phyloP scores from a whole-genome alignment of 257 asterid species.

The Penstemon barbatus region DNA sequence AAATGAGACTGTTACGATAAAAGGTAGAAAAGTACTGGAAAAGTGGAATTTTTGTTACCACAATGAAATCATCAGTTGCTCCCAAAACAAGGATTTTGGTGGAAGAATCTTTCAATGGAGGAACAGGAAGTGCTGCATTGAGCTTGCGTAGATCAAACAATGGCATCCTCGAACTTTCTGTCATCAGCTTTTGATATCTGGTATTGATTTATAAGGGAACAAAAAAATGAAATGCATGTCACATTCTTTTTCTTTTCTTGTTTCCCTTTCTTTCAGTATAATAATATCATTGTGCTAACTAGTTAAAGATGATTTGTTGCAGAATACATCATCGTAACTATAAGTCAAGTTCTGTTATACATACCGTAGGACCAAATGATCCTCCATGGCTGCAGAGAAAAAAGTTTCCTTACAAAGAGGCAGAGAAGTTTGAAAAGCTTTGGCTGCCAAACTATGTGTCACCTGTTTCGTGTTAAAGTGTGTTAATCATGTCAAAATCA shows the following conservation, averaged over 20 bases:
- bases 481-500: constrained; percentile 15
- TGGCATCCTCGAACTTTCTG: constrained; percentile 87
- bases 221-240: constrained; percentile 5
- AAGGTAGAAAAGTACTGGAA: background rate
- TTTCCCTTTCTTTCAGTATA: background rate
- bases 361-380: constrained; percentile 62
- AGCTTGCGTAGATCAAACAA: constrained; percentile 84
- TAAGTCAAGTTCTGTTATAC: constrained; percentile 30
- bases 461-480: constrained; percentile 47
- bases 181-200: constrained; percentile 90
- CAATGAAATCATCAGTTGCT: constrained; percentile 78
- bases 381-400: constrained; percentile 78
- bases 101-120: constrained; percentile 51
- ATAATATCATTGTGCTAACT: too few species aligned
- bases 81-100: constrained; percentile 69
- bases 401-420: constrained; percentile 90
- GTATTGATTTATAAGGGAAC: constrained; percentile 2
- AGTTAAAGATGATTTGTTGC: background rate
- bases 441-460: constrained; percentile 92
- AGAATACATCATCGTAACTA: constrained; percentile 3
- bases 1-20: background rate
- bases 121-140: constrained; percentile 81
- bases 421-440: constrained; percentile 88
- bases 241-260: background rate
- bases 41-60: constrained; percentile 42